Evolutionary conservation across 2,329 filamentous ascomycete species (phyloP), one percentile per base, ranked within the genome.

Genomic region (Calonectria hawksworthii): DNA sequence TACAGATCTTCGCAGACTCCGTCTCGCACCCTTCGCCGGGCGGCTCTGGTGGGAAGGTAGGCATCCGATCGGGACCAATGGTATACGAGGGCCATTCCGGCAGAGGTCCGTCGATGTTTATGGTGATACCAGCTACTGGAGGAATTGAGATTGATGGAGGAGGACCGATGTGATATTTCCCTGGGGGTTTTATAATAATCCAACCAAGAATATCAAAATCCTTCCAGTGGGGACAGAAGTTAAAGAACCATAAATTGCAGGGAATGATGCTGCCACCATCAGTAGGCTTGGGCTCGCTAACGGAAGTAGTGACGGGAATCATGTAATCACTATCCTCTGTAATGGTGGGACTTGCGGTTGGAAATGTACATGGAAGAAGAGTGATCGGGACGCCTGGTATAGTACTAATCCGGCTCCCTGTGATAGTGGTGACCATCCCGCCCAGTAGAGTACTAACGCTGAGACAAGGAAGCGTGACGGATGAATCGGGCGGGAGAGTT

Each of bases 31-130:
- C 34, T n/a, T 52, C 65, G 4, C 44, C 50, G 4, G 65, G 63
- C n/a, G 63, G 50, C 26, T 68, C 51, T 4, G 65, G 51, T 9
- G 65, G 51, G 36, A 68, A 68, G 13, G 65, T 56, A 18, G 65
- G 65, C 23, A 56, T 32, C 7, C 51, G 34, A 44, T 68, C 65
- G 10, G 65, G 51, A 7, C 65, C 65, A n/a, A 68, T 68, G 16
- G 65, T 68, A 23, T 44, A 68, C 18, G n/a, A 18, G 10, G 65
- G 65, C 65, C 65, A 68, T 4, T 8, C 13, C 4, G 51, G 26
- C 10, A 56, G 41, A 21, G 47, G 47, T 28, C 65, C 65, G 2
- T 28, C 44, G 9, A 68, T 32, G 14, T 68, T 51, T 30, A 68
- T 23, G 2, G 50, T 68, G 50, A 68, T 44, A 5, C 32, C 32